These are phyloP conservation scores for Cadophora gregata DNA, from an alignment of 2,329 filamentous ascomycete genomes.

Conservation along the genomic window DNA sequence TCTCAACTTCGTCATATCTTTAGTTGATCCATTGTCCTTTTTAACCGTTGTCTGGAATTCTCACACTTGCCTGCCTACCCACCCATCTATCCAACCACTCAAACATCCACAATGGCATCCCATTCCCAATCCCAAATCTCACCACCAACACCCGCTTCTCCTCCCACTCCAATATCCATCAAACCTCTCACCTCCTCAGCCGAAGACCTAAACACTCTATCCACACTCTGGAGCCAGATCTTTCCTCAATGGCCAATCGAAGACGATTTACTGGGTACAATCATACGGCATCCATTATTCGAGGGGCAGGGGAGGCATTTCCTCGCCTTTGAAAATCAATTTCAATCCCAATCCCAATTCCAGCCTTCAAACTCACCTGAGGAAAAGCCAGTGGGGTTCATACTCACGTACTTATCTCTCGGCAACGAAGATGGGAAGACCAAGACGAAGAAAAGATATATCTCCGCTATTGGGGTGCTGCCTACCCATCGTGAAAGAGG, in stretches of 20 bases:
- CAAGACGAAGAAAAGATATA: neutral
- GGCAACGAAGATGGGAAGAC: neutral
- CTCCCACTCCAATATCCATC: neutral
- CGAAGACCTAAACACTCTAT: neutral
- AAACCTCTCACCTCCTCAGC: neutral
- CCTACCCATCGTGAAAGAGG: neutral
- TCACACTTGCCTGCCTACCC: too few relatives aligned
- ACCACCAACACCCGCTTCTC: too few relatives aligned
- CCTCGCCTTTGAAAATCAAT: neutral
- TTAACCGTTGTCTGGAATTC: too few relatives aligned
- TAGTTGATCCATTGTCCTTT: too few relatives aligned
- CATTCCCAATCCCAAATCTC: too few relatives aligned
- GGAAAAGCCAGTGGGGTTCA: neutral
- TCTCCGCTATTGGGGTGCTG: neutral
- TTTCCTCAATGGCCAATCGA: neutral
- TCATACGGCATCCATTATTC: neutral
- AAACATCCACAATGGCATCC: too few relatives aligned
- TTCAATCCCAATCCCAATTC: neutral
- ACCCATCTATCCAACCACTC: too few relatives aligned
- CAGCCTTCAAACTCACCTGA: neutral
- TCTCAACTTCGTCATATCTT: too few relatives aligned
- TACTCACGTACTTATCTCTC: neutral
- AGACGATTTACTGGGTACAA: neutral
- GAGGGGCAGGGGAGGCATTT: neutral
- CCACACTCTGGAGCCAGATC: neutral